Evolutionary conservation across 768 basidiomycete genomes (phyloP), one percentile per base, ranked within the genome.

Genomic region (Suillus fuscotomentosus): DNA sequence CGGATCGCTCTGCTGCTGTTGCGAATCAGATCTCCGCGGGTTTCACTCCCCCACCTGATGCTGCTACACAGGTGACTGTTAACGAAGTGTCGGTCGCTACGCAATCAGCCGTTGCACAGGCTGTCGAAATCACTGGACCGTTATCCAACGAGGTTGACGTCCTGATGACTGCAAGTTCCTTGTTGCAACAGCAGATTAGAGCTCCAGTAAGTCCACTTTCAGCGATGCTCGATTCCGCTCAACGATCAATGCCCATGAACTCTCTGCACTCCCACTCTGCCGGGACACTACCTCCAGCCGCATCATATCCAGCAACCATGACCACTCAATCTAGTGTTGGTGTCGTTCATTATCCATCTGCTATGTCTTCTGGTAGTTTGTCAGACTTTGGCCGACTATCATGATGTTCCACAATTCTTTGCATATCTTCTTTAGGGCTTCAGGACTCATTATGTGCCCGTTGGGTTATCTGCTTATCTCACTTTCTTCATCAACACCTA

Each of bases 81-180:
- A 83, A 83, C 63, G 85, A 86, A 63, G 84, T 85, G 24, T 85
- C 84, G 6, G 83, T 82, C 42, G 84, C 84, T 56, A 85, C 92
- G 31, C 88, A 92, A 71, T 84, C 88, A 17, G 92, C 91, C 22
- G 91, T 94, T 65, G 93, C 91, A 41, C 86, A 88, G 71, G 92
- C 92, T 45, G 91, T 94, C 45, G 89, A 89, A 71, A 85, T 88
- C 72, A 86, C 87, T 47, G 90, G 90, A 38, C 85, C 87, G 17
- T 75, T 83, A 48, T 89, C 90, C 42, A 91, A 87, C 61, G 92
- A 92, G 70, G 88, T 94, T 60, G 91, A 93, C 69, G 90, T 93
- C 68, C 82, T 93, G 70, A 87, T 90, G 70, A 87, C 90, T 3
- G 90, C 91, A 47, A 81, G 77, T 66, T 79, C 82, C 51, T 77